A percentile compares a stretch with the other conserved stretches of the same genome.
These are phyloP conservation scores for Fusarium dlaminii DNA, from an alignment of 2,329 filamentous ascomycete genomes.

Conservation along the genomic window DNA sequence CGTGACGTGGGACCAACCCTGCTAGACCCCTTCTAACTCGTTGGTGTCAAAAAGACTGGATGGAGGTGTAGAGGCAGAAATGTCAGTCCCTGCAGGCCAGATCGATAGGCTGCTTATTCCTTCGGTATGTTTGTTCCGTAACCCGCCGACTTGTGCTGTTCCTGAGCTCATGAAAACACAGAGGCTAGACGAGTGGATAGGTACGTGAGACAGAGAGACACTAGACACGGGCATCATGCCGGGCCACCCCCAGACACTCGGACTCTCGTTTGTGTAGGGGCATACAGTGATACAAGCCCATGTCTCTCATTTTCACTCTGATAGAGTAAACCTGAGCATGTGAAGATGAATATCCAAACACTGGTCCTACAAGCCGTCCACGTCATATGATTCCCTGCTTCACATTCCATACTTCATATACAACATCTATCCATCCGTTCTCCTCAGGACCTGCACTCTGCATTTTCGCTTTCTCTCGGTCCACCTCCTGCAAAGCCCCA, in stretches of 20 bases:
- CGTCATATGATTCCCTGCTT: constrained; percentile 30
- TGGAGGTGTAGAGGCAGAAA: neutral
- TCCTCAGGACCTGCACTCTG: neutral
- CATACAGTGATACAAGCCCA: constrained; percentile 5
- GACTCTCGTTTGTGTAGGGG: neutral
- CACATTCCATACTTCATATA: neutral
- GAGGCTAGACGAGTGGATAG: neutral
- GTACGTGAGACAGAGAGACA: neutral
- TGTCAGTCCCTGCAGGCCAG: constrained; percentile 12
- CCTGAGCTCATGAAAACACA: neutral
- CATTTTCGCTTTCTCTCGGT: constrained; percentile 15
- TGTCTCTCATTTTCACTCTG: constrained; percentile 6
- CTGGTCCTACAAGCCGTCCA: constrained; percentile 10
- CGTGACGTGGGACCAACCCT: constrained; percentile 12
- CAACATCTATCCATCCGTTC: neutral
- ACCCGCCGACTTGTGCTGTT: constrained; percentile 14
- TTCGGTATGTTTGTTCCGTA: constrained; percentile 18
- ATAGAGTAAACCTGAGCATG: constrained; percentile 10
- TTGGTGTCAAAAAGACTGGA: neutral
- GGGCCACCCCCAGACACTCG: constrained; percentile 12
- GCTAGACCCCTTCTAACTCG: neutral
- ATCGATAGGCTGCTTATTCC: constrained; percentile 27
- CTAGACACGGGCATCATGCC: neutral
- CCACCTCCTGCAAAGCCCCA: constrained; percentile 1
- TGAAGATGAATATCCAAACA: constrained; percentile 20